phyloP scores from a whole-genome alignment of 257 asterid species.

The Solanum virginianum region DNA sequence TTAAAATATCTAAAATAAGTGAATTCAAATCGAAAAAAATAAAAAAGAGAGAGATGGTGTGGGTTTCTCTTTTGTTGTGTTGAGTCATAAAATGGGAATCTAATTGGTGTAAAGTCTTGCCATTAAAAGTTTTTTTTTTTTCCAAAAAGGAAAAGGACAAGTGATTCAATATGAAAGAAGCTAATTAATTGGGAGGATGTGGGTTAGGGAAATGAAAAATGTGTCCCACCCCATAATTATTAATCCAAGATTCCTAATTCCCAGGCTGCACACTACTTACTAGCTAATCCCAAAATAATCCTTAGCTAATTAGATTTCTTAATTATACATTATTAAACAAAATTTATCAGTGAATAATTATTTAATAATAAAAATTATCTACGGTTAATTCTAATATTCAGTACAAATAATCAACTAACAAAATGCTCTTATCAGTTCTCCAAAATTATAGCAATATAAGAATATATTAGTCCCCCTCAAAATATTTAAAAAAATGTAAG shows the following conservation, averaged over 20 bases:
- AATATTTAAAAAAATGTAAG: neutral
- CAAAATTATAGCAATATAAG: neutral
- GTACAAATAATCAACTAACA: neutral
- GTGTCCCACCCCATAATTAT: constrained; percentile 1
- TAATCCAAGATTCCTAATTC: constrained; percentile 4
- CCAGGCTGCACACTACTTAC: neutral
- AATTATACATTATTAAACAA: too few species aligned
- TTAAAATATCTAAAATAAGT: too few species aligned
- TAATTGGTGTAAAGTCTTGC: constrained; percentile 9
- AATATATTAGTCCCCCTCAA: neutral
- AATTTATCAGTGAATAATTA: too few species aligned
- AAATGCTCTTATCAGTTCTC: neutral
- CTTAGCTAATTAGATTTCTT: too few species aligned
- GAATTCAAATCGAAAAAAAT: too few species aligned
- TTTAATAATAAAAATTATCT: neutral
- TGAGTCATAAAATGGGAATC: constrained; percentile 11
- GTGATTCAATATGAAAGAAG: neutral
- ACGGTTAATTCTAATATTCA: neutral
- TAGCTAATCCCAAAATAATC: too few species aligned
- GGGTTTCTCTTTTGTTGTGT: constrained; percentile 3
- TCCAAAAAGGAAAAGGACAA: neutral
- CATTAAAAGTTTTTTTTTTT: neutral
- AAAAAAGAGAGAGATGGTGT: neutral
- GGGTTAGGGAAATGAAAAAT: neutral
- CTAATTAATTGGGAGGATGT: neutral